Conservation (phyloP, 2,329 filamentous ascomycete genomes). For the Berkeleyomyces basicola region DNA sequence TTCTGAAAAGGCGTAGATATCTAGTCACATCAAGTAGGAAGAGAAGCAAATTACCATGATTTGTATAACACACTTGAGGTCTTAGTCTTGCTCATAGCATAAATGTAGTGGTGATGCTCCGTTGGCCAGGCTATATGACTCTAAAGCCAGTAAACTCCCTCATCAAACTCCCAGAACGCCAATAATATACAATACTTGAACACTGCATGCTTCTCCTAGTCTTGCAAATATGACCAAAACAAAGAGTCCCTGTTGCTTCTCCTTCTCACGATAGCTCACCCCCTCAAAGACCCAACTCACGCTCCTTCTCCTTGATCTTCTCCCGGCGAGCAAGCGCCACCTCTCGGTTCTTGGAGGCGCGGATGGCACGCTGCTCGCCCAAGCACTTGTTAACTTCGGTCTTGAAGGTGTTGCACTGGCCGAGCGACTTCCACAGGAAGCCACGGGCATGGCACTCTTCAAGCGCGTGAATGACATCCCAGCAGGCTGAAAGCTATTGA, state of each 20-base stretch:
- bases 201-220: neutral
- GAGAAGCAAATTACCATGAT: neutral
- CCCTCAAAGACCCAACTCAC: slow-evolving; percentile 23
- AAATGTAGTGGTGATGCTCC: neutral
- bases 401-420: slow-evolving; percentile 82
- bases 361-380: slow-evolving; percentile 60
- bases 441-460: slow-evolving; percentile 90
- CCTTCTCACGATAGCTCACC: neutral
- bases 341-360: slow-evolving; percentile 58
- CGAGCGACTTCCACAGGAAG: slow-evolving; percentile 80
- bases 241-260: neutral
- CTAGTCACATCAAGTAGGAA: neutral
- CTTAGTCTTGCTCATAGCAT: neutral
- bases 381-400: slow-evolving; percentile 71
- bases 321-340: slow-evolving; percentile 51
- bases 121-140: no score
- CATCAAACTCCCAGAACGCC: slow-evolving; percentile 4
- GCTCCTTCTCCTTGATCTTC: slow-evolving; percentile 59
- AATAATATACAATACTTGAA: neutral
- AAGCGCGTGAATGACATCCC: slow-evolving; percentile 81
- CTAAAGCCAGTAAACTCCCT: neutral
- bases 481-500: slow-evolving; percentile 52
- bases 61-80: neutral
- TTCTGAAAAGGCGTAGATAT: slow-evolving; percentile 24
- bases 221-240: neutral